Evolutionary conservation across 768 basidiomycete species (phyloP).

Genomic region (Suillus luteus): DNA sequence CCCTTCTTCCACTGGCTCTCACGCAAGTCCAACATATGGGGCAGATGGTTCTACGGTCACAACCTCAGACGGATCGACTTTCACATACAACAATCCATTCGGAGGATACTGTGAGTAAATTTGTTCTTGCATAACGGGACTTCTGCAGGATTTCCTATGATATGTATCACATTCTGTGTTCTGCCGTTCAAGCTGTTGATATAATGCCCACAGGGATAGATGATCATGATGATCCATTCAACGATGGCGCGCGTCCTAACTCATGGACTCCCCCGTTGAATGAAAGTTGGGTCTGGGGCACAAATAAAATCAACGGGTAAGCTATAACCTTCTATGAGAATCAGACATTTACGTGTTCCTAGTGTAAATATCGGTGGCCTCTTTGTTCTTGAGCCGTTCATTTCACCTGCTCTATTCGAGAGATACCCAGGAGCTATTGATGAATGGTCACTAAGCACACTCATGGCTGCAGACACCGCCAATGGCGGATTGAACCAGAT

Average conservation of each 20-base stretch:
- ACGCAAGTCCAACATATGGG: background rate
- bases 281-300: constrained; percentile 69
- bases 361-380: constrained; percentile 76
- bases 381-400: constrained; percentile 80
- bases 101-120: constrained; percentile 65
- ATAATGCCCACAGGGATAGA: constrained; percentile 49
- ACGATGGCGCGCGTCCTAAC: constrained; percentile 72
- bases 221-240: constrained; percentile 74
- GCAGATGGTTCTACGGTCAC: constrained; percentile 70
- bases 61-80: constrained; percentile 66
- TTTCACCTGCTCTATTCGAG: constrained; percentile 63
- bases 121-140: background rate
- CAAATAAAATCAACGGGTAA: constrained; percentile 63
- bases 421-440: constrained; percentile 58
- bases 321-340: constrained; percentile 17
- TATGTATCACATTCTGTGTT: background rate
- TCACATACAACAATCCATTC: constrained; percentile 77
- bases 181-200: constrained; percentile 9
- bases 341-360: constrained; percentile 12
- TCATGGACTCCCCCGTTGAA: constrained; percentile 81
- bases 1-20: background rate
- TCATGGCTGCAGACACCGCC: constrained; percentile 66
- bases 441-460: constrained; percentile 67
- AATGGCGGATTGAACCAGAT: constrained; percentile 63
- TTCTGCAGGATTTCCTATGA: background rate